These are phyloP conservation scores for Colletotrichum brevisporum DNA, from an alignment of 2,329 filamentous ascomycete genomes.

Conservation along the genomic window DNA sequence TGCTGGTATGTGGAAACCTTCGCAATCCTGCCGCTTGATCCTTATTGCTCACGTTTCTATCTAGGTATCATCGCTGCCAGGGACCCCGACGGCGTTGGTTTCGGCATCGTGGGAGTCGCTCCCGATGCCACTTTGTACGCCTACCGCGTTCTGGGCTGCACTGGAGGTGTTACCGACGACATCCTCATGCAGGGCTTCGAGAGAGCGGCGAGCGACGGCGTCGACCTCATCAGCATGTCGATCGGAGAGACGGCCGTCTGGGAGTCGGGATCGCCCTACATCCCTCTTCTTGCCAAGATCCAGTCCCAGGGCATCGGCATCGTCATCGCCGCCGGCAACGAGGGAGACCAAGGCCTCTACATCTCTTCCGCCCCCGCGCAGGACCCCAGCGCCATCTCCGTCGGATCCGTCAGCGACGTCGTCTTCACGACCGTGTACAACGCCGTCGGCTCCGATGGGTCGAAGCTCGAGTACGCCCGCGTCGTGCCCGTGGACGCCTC, in stretches of 20 bases:
- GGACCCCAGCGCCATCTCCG: conserved; percentile 22
- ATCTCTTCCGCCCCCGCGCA: conserved; percentile 21
- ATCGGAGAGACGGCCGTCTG: conserved; percentile 29
- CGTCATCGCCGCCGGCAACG: conserved; percentile 29
- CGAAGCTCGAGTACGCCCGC: conserved; percentile 26
- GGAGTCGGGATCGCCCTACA: conserved; percentile 29
- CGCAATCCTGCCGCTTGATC: neutral
- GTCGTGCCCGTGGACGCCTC: conserved; percentile 20
- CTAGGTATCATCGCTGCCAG: conserved; percentile 27
- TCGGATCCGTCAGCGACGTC: conserved; percentile 29
- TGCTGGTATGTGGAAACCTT: conserved; percentile 50
- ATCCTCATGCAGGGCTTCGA: conserved; percentile 32
- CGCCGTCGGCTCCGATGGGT: conserved; percentile 30
- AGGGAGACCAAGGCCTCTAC: conserved; percentile 30
- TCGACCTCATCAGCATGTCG: conserved; percentile 35
- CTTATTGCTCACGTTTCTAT: neutral
- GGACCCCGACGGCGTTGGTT: conserved; percentile 26
- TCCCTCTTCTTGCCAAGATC: conserved; percentile 26
- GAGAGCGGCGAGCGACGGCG: conserved; percentile 26
- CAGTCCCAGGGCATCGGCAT: conserved; percentile 33
- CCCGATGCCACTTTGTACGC: conserved; percentile 47
- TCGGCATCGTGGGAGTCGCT: conserved; percentile 45
- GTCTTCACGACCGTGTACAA: conserved; percentile 31
- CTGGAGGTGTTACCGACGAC: conserved; percentile 26
- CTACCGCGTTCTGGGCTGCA: conserved; percentile 40